These are phyloP conservation scores for Sugiyamaella xylanicola DNA, from an alignment of 1,139 yeast genomes.

Conservation along the genomic window DNA sequence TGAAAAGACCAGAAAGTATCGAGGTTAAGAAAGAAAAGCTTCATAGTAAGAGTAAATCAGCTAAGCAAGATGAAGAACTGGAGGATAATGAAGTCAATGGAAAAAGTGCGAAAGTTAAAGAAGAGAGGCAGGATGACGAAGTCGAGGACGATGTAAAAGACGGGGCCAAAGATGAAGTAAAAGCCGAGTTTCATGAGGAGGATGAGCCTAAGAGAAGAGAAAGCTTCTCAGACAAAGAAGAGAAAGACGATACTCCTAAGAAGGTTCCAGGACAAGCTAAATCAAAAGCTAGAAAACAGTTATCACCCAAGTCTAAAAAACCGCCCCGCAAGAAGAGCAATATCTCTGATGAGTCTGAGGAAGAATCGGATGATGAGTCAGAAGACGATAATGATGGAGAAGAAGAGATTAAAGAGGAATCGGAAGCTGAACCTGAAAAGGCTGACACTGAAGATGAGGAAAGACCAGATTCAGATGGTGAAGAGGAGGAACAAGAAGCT, in stretches of 20 bases:
- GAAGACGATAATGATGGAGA: neutral
- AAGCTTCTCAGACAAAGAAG: neutral
- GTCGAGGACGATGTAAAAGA: conserved; percentile 17
- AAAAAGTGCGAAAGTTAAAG: neutral
- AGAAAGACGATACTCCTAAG: too few species aligned
- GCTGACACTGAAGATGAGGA: conserved; percentile 8
- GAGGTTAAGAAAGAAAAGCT: conserved; percentile 28
- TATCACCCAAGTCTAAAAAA: neutral
- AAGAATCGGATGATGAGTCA: neutral
- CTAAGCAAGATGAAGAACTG: conserved; percentile 27
- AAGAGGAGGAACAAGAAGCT: neutral
- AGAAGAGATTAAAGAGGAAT: neutral
- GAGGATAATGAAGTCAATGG: conserved; percentile 10
- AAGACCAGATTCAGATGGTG: neutral
- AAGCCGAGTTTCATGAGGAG: too few species aligned
- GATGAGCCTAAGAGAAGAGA: neutral
- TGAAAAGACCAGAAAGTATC: conserved; percentile 58
- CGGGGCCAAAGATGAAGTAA: conserved; percentile 36
- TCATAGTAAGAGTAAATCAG: conserved; percentile 47
- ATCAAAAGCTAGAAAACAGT: neutral
- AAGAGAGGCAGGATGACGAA: conserved; percentile 16
- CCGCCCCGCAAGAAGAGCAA: conserved; percentile 3
- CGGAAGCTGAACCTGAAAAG: neutral
- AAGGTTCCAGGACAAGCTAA: too few species aligned
- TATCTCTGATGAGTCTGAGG: conserved; percentile 4